Percentiles rank a stretch among this genome's conserved stretches.
phyloP scores from a whole-genome alignment of 208 protist genomes.

The Leishmania tropica region DNA sequence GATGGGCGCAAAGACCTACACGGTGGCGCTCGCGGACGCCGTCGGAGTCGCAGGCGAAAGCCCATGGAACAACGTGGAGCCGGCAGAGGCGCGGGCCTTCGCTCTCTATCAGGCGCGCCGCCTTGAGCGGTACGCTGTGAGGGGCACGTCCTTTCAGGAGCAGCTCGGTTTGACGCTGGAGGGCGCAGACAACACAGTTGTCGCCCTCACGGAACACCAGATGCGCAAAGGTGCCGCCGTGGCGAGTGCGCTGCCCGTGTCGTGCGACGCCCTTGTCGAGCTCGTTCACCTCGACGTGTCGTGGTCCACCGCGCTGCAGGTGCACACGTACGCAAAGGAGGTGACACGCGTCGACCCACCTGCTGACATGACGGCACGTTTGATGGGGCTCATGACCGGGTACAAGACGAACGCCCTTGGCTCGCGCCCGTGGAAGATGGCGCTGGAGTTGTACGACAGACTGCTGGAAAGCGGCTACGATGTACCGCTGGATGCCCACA shows the following conservation, averaged over 20 bases:
- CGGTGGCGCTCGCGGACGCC: conserved; percentile 48
- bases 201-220: conserved; percentile 59
- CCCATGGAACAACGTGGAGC: conserved; percentile 46
- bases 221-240: conserved; percentile 33
- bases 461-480: conserved; percentile 56
- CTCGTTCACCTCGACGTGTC: conserved; percentile 76
- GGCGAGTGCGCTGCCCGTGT: conserved; percentile 33
- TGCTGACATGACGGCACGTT: conserved; percentile 64
- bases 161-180: conserved; percentile 59
- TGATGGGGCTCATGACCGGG: conserved; percentile 81
- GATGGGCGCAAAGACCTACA: conserved; percentile 45
- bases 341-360: conserved; percentile 40
- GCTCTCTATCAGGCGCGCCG: conserved; percentile 46
- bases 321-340: conserved; percentile 43
- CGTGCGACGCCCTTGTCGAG: conserved; percentile 45
- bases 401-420: conserved; percentile 69
- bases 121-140: conserved; percentile 55
- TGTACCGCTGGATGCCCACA: conserved; percentile 57
- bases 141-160: conserved; percentile 53
- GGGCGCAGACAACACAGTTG: conserved; percentile 65
- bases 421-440: conserved; percentile 67
- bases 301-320: conserved; percentile 61
- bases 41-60: conserved; percentile 34
- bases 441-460: conserved; percentile 59
- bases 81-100: conserved; percentile 54